Conservation (phyloP, 108 stramenopile species). For the Cyclotella baltica region DNA sequence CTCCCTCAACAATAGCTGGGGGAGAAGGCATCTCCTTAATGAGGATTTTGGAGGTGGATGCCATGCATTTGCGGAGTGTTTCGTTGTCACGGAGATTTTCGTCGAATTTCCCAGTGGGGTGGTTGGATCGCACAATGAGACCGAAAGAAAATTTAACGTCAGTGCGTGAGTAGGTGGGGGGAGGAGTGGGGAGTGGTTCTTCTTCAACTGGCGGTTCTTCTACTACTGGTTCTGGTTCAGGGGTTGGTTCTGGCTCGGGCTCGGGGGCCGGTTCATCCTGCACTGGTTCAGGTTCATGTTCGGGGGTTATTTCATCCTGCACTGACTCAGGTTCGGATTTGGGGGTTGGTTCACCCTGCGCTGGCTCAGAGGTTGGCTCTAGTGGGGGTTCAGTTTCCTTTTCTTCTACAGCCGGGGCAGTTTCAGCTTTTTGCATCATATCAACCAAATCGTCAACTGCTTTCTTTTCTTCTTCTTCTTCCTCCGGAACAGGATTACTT, state of each 20-base stretch:
- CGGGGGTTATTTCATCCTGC: background rate
- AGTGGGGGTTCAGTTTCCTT: background rate
- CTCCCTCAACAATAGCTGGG: slow-evolving; percentile 21
- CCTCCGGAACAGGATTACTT: background rate
- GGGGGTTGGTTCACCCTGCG: background rate
- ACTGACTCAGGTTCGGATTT: background rate
- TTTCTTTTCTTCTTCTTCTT: background rate
- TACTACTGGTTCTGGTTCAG: slow-evolving; percentile 5
- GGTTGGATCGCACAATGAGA: slow-evolving; percentile 40
- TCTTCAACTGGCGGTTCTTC: background rate
- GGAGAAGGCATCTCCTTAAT: slow-evolving; percentile 37
- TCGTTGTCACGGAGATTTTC: slow-evolving; percentile 51
- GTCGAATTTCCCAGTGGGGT: slow-evolving; percentile 19
- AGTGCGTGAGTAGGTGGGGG: slow-evolving; percentile 43
- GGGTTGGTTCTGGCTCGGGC: background rate
- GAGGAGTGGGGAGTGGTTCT: slow-evolving; percentile 4
- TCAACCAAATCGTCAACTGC: slow-evolving; percentile 3
- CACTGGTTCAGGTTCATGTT: slow-evolving; percentile 1
- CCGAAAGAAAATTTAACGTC: slow-evolving; percentile 59
- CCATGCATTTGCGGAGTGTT: slow-evolving; percentile 53
- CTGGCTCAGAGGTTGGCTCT: background rate
- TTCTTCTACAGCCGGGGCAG: background rate
- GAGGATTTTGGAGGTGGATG: slow-evolving; percentile 46
- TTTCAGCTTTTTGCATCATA: background rate
- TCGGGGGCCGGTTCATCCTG: background rate